Evolutionary conservation across 2,329 filamentous ascomycete species (phyloP), one percentile per base, ranked within the genome.

Genomic region (Calonectria fujianensis): DNA sequence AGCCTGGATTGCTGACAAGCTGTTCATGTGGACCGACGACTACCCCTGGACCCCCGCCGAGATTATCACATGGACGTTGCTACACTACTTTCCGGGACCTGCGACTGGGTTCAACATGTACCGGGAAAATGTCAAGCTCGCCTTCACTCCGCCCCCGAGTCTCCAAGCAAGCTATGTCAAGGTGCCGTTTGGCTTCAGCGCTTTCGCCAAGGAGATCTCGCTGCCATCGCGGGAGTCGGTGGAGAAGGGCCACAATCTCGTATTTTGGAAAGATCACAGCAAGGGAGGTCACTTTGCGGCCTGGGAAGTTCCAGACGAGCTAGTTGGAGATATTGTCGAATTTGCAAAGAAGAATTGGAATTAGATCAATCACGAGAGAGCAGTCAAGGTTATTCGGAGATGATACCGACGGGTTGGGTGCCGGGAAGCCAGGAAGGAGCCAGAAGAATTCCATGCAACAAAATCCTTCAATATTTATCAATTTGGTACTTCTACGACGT

Each of bases 1-100:
- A 1, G 91, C 93, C 0, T 96, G 94, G 94, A 92, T 96, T 45
- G 94, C 94, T 78, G 95, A 96, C 84, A 96, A 96, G 83, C 85
- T 96, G 68, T 90, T 93, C 77, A 92, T 94, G 78, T 96, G 94
- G 94, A 92, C 92, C 0, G 94, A 96, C 80, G 80, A 79, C 0
- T 95, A 95, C 80, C 86, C 90, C 0, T 96, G 94, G 94, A 93
- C 91, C 0, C 92, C 94, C 75, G 93, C 95, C 66, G 94, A 96
- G 85, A 89, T 96, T 18, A 85, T 94, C 39, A 94, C 92, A 0
- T 96, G 94, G 94, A 85, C 95, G 0, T 91, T 88, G 70, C 90
- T 96, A 57, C 96, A 96, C 82, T 91, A 89, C 82, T 95, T 95
- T 69, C 92, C 90, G 20, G 94, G 94, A 0, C 92, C 94, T 0